phyloP scores from a whole-genome alignment of 2,329 filamentous ascomycete species.

The Leptographium galeiforme region DNA sequence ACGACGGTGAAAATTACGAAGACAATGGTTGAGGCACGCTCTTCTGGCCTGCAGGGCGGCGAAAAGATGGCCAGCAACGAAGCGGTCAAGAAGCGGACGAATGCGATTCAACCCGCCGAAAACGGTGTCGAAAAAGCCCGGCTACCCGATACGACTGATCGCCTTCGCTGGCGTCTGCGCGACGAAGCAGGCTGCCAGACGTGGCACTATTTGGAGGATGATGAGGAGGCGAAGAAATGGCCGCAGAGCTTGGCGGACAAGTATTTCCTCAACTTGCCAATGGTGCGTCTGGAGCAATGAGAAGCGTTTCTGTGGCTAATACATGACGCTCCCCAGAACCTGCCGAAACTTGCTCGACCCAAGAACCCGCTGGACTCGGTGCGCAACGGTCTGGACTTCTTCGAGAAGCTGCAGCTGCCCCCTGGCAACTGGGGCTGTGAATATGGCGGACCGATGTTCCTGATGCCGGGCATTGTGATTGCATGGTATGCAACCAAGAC shows the following conservation, averaged over 20 bases:
- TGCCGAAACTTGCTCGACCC: slow-evolving; percentile 58
- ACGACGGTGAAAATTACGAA: neutral
- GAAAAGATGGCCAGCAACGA: slow-evolving; percentile 12
- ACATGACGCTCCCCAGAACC: slow-evolving; percentile 38
- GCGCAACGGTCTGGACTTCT: slow-evolving; percentile 74
- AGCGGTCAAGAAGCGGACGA: slow-evolving; percentile 26
- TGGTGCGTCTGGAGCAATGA: slow-evolving; percentile 35
- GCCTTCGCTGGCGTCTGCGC: slow-evolving; percentile 67
- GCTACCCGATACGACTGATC: slow-evolving; percentile 51
- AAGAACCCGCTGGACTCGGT: slow-evolving; percentile 65
- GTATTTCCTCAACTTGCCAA: slow-evolving; percentile 68
- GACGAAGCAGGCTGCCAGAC: slow-evolving; percentile 78
- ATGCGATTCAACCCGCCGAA: slow-evolving; percentile 16
- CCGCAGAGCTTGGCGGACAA: slow-evolving; percentile 83
- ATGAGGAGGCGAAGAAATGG: slow-evolving; percentile 59
- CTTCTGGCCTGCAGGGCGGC: slow-evolving; percentile 17
- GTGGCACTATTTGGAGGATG: slow-evolving; percentile 81
- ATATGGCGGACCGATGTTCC: slow-evolving; percentile 95
- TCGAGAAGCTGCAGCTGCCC: slow-evolving; percentile 75
- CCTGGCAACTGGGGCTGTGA: slow-evolving; percentile 95
- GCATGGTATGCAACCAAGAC: slow-evolving; percentile 84
- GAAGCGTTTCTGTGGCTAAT: neutral
- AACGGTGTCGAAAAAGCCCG: neutral
- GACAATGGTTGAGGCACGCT: slow-evolving; percentile 9
- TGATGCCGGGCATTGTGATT: slow-evolving; percentile 74